Base-by-base conservation (phyloP, 2,329 filamentous ascomycete species). In the Beauveria rudraprayagi region DNA sequence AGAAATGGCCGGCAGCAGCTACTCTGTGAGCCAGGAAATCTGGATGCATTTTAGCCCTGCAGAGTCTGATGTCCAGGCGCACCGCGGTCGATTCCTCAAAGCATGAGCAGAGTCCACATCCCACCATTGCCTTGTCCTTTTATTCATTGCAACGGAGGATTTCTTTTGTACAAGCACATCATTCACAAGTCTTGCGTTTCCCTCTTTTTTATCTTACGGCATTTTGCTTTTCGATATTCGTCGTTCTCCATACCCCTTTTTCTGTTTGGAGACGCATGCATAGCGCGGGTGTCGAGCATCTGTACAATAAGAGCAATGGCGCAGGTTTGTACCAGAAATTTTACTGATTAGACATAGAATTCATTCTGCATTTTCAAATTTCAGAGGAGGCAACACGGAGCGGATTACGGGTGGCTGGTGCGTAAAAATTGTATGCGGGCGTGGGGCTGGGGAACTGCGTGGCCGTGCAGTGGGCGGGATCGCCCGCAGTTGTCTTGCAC, bases 21-120 rank as follows among this genome's bases (percentile, higher is more conserved):
- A 5, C 16, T 11, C 24, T 8, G 24, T 8, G 72, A 75, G 63
- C 70, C 65, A 68, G 48, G 70, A 73, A 61, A 63, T 72, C n/a
- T 72, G 69, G 67, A 68, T 69, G 62, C 72, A 73, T 61, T 65
- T 70, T 51, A 69, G 69, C 41, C 71, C 72, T 5, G 63, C 60
- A 10, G 60, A 46, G 47, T 65, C 63, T 47, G 63, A 67, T 24
- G 63, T 72, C 41, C 66, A 69, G 41, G 61, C 63, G 48, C 60
- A 63, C 28, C 52, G 61, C 50, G 56, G 28, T 24, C 51, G 60
- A 11, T 24, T 61, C 11, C 24, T 61, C 4, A 52, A 28, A 19
- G 57, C 57, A 10, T 60, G 53, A 34, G 14, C n/a, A n/a, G 17
- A 34, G 10, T 16, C 7, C 19, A 28, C 51, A 7, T 46, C 10